phyloP scores from a whole-genome alignment of 1,284 basidiomycete genomes.

The Trichosporon asahii region DNA sequence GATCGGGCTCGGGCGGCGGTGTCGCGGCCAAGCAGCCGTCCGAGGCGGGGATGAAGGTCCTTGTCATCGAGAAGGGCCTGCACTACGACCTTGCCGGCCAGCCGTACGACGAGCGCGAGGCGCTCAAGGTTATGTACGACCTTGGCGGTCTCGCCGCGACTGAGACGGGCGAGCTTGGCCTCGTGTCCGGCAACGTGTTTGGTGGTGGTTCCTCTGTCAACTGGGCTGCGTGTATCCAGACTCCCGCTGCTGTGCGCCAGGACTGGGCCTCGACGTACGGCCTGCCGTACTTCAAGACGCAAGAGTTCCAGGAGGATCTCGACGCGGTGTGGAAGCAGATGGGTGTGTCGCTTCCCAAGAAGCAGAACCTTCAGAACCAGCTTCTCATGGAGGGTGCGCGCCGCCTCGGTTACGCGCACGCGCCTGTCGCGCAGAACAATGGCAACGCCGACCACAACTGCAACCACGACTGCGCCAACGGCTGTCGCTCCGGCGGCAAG shows the following conservation, averaged over 20 bases:
- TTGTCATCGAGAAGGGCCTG: constrained; percentile 54
- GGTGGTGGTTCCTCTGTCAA: constrained; percentile 56
- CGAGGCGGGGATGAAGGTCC: constrained; percentile 43
- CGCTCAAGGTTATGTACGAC: constrained; percentile 50
- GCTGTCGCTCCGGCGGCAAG: constrained; percentile 24
- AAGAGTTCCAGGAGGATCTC: constrained; percentile 15
- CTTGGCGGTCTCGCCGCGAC: constrained; percentile 47
- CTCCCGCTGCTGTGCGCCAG: constrained; percentile 13
- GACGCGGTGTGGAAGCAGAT: constrained; percentile 15
- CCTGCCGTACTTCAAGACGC: constrained; percentile 18
- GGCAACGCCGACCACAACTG: constrained; percentile 10
- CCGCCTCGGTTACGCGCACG: constrained; percentile 22
- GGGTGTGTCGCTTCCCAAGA: constrained; percentile 21
- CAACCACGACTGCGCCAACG: constrained; percentile 23
- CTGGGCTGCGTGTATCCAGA: constrained; percentile 52
- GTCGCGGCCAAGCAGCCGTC: constrained; percentile 49
- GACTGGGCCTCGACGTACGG: constrained; percentile 17
- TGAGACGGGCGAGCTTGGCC: constrained; percentile 48
- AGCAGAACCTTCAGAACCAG: constrained; percentile 27
- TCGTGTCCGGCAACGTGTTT: constrained; percentile 52
- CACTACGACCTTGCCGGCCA: constrained; percentile 48
- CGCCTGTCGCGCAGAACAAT: constrained; percentile 29
- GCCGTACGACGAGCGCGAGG: constrained; percentile 43
- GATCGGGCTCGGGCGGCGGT: constrained; percentile 53
- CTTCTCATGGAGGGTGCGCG: constrained; percentile 32